Evolutionary conservation across 2,329 filamentous ascomycete species (phyloP).

Genomic region (Septoria linicola): DNA sequence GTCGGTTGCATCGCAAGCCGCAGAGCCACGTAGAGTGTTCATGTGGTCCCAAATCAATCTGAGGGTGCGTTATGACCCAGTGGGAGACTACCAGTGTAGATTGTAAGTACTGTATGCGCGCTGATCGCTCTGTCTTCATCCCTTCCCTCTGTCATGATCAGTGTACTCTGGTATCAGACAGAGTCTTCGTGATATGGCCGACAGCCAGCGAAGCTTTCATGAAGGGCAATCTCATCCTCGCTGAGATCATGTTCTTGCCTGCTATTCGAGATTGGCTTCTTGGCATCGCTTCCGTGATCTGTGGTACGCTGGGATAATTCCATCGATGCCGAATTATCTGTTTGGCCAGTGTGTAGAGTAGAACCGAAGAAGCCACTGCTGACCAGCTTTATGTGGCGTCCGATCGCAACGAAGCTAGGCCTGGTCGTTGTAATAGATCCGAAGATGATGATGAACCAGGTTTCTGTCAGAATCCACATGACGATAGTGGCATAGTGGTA

Average conservation of each 20-base stretch:
- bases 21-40: no score
- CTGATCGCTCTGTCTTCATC: no score
- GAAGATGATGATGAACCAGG: slow-evolving; percentile 30
- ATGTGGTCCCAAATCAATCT: no score
- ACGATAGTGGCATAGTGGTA: slow-evolving; percentile 16
- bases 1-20: no score
- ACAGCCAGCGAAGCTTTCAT: not conserved
- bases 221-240: slow-evolving; percentile 6
- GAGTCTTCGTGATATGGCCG: not conserved
- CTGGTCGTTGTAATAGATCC: slow-evolving; percentile 22
- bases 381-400: slow-evolving; percentile 8
- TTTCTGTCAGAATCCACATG: slow-evolving; percentile 19
- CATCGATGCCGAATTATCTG: not conserved
- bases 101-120: no score
- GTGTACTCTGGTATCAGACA: no score
- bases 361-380: slow-evolving; percentile 1
- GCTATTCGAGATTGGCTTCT: not conserved
- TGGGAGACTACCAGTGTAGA: no score
- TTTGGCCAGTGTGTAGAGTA: not conserved
- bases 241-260: slow-evolving; percentile 2
- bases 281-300: not conserved
- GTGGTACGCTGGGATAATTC: not conserved
- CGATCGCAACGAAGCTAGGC: slow-evolving; percentile 17
- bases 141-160: no score
- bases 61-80: no score